Evolutionary conservation across 1,284 basidiomycete genomes (phyloP).

Genomic region (Papiliotrema laurentii): DNA sequence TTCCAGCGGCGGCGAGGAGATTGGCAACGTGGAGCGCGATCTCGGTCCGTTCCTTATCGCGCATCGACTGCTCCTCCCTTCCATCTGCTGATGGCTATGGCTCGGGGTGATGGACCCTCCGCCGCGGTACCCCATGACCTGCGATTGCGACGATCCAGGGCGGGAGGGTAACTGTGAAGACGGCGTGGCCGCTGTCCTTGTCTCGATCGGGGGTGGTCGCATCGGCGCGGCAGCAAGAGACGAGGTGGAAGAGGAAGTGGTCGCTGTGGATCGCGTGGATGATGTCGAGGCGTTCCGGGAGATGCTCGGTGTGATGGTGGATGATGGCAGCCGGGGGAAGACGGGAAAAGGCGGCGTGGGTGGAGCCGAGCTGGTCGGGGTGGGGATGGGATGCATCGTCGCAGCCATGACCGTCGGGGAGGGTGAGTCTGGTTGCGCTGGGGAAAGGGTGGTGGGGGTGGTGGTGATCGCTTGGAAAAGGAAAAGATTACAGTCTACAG

Average conservation of each 20-base stretch:
- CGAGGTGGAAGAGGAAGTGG: conserved; percentile 35
- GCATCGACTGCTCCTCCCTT: background rate
- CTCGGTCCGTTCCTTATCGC: background rate
- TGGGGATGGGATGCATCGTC: conserved; percentile 2
- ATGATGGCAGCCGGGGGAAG: conserved; percentile 3
- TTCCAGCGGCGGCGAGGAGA: background rate
- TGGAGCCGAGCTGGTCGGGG: conserved; percentile 1
- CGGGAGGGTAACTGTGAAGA: conserved; percentile 20
- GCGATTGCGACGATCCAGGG: conserved; percentile 2
- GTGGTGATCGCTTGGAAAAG: too few species aligned
- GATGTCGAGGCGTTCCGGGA: conserved; percentile 41
- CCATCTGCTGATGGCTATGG: too few species aligned
- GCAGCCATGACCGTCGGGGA: background rate
- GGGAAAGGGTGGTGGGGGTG: background rate
- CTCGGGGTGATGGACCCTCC: background rate
- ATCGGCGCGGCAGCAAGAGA: conserved; percentile 46
- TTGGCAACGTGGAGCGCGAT: background rate
- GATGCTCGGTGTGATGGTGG: conserved; percentile 5
- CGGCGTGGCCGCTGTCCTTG: conserved; percentile 40
- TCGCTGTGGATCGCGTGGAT: conserved; percentile 35
- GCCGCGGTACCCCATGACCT: background rate
- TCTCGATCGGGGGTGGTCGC: conserved; percentile 42
- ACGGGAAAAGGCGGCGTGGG: conserved; percentile 1
- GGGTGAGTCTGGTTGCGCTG: too few species aligned
- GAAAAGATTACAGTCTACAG: too few species aligned